Base-by-base conservation (phyloP, 768 basidiomycete genomes). In the Phylloporus sp. region DNA sequence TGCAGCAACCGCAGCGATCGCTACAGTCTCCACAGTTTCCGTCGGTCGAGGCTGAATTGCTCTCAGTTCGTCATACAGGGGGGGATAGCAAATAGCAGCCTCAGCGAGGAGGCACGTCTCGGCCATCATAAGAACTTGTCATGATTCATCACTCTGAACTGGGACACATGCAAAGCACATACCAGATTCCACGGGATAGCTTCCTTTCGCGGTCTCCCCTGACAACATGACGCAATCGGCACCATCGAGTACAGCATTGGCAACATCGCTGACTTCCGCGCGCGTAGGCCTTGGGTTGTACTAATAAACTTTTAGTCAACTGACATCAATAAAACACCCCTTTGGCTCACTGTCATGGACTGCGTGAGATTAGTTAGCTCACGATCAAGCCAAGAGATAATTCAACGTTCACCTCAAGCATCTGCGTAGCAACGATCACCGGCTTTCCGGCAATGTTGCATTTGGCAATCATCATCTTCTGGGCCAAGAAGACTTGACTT, bases 391-490 rank as follows among this genome's bases (percentile, higher is more conserved):
- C 29, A 24, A 44, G 38, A 13, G 33, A 44, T 32, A 17, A 27
- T 24, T n/a, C 8, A 26, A 20, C 23, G 58, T 73, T 49, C 52
- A 86, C 88, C 78, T 98, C 95, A 57, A 99, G 84, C 95, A 99
- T 99, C 70, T 99, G 95, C 13, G 96, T 99, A 9, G 96, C 96
- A 52, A 96, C 94, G 65, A 99, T 98, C 62, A 90, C 89, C 33
- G 96, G 94, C 76, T 99, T 99, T 59, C 96, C 96, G 44, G 80
- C 84, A 62, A 95, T 88, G 76, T 96, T 97, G 74, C 93, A 96
- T 75, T 98, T 98, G 49, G 95, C 82, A 59, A 98, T 99, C 94
- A 99, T 99, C 95, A 98, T 98, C 76, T 99, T 99, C 69, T 99
- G 96, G 8, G 96, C 96, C 60, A 98, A 76, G 79, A 99, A 99